A percentile compares a stretch with the other conserved stretches of the same genome.
These are phyloP conservation scores for Candida boleticola DNA, from an alignment of 805 yeast species.

Conservation along the genomic window DNA sequence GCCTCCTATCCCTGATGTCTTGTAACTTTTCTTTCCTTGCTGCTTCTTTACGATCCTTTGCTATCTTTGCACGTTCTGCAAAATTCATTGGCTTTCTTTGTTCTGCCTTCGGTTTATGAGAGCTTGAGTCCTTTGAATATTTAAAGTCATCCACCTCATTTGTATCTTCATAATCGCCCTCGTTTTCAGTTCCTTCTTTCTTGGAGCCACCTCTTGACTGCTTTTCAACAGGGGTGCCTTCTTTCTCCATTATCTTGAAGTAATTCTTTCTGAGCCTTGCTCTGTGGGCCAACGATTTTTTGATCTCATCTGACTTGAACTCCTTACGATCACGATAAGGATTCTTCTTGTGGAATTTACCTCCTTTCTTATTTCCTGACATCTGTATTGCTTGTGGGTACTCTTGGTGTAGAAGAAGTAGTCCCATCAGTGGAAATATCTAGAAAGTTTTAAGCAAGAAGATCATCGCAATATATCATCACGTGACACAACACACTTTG, in stretches of 20 bases:
- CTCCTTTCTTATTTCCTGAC: slow-evolving; percentile 12
- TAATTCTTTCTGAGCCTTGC: slow-evolving; percentile 80
- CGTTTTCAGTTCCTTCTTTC: slow-evolving; percentile 7
- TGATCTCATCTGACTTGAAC: slow-evolving; percentile 60
- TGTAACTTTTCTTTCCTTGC: slow-evolving; percentile 39
- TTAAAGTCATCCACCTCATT: slow-evolving; percentile 10
- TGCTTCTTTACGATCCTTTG: slow-evolving; percentile 46
- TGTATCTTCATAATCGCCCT: slow-evolving; percentile 13
- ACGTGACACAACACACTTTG: neutral
- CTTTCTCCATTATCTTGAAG: slow-evolving; percentile 72
- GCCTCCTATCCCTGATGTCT: slow-evolving; percentile 36
- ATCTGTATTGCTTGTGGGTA: slow-evolving; percentile 4
- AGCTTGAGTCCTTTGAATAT: slow-evolving; percentile 34
- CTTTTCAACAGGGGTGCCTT: slow-evolving; percentile 41
- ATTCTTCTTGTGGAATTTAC: slow-evolving; percentile 25
- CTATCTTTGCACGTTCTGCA: slow-evolving; percentile 45
- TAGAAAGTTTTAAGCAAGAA: neutral
- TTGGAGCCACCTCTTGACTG: slow-evolving; percentile 3
- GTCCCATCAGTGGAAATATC: neutral
- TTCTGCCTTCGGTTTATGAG: too few relatives aligned
- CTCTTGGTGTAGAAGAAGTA: neutral
- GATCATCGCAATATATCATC: neutral
- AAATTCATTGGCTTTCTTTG: slow-evolving; percentile 34
- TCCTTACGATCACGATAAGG: slow-evolving; percentile 36
- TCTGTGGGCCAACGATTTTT: slow-evolving; percentile 71